Evolutionary conservation across 345 rosid genomes (phyloP).

Genomic region (Eucalyptus victrix): DNA sequence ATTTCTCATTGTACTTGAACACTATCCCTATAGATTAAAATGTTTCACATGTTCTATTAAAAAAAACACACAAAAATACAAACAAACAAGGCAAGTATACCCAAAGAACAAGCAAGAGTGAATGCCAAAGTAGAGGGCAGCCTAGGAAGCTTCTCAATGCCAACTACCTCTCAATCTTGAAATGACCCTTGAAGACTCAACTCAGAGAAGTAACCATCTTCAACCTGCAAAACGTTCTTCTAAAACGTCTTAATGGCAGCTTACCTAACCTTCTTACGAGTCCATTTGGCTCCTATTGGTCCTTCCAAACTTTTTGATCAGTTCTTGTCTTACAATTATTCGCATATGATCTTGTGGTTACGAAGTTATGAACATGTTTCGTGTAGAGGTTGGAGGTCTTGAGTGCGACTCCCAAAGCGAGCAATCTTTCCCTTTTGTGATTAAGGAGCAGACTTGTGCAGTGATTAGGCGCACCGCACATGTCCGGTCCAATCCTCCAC

Average conservation of each 20-base stretch:
- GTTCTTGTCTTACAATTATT: neutral
- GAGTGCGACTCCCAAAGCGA: neutral
- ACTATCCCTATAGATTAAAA: too few species aligned
- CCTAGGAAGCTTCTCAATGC: neutral
- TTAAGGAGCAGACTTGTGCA: neutral
- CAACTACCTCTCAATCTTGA: neutral
- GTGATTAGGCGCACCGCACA: neutral
- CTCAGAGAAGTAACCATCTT: neutral
- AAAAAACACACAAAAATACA: too few species aligned
- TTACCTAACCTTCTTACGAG: neutral
- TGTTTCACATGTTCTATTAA: too few species aligned
- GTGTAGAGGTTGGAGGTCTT: neutral
- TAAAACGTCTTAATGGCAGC: neutral
- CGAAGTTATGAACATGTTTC: neutral
- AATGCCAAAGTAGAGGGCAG: neutral
- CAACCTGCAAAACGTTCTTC: neutral
- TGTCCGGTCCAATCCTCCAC: neutral
- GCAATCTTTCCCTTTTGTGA: neutral
- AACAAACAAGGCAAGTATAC: too few species aligned
- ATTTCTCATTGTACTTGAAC: too few species aligned
- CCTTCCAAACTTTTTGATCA: neutral
- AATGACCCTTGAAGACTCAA: neutral
- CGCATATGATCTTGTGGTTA: neutral
- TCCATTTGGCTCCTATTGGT: neutral
- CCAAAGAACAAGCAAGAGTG: neutral